These are phyloP conservation scores for Blastobotrys elegans DNA, from an alignment of 1,139 yeast species.

Conservation along the genomic window DNA sequence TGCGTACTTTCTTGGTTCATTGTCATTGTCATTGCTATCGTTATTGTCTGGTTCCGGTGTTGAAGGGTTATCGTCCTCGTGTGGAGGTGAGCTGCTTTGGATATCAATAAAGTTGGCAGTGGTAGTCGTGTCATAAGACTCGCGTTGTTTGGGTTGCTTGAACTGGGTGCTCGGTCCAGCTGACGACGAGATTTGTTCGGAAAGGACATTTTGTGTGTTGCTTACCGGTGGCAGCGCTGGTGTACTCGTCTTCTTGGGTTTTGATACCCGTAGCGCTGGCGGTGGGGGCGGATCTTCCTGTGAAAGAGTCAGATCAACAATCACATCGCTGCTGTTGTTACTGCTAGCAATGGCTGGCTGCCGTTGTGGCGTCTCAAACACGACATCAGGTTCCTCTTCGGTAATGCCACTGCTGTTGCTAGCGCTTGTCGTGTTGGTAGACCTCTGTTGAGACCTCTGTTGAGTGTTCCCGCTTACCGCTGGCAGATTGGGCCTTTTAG, in stretches of 20 bases:
- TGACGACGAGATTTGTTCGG: slow-evolving; percentile 11
- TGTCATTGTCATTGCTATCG: background rate
- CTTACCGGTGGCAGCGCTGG: slow-evolving; percentile 1
- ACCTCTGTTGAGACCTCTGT: no score
- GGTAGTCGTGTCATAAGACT: no score
- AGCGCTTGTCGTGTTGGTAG: no score
- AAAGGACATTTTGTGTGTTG: slow-evolving; percentile 2
- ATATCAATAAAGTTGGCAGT: no score
- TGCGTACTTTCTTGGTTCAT: background rate
- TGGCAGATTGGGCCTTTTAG: background rate
- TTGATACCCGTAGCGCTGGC: no score
- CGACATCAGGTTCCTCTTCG: background rate
- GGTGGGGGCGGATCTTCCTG: slow-evolving; percentile 4
- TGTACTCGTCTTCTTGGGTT: no score
- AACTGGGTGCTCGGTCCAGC: background rate
- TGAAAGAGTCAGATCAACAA: background rate
- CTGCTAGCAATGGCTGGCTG: background rate
- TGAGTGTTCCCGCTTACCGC: no score
- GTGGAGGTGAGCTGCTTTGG: background rate
- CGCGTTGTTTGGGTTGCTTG: no score
- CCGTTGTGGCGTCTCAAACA: slow-evolving; percentile 4
- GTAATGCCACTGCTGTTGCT: background rate
- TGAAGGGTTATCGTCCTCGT: background rate
- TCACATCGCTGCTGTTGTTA: background rate
- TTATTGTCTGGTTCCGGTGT: background rate